Base-by-base conservation (phyloP, 75 land plant species). In the Pseudotsuga menziesii region DNA sequence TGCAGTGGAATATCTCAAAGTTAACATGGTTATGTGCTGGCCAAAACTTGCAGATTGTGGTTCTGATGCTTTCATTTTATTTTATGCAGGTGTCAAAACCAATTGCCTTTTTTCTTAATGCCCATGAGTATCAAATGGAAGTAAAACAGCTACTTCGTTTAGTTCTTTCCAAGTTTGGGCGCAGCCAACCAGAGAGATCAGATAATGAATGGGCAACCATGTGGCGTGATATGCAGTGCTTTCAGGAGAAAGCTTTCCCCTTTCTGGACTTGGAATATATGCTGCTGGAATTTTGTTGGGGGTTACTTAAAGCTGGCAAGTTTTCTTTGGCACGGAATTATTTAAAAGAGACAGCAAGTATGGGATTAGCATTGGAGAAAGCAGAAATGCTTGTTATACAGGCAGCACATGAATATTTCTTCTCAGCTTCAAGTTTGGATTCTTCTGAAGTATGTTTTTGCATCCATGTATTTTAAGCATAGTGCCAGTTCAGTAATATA, bases 381-480 rank as follows among this genome's bases (percentile, higher is more conserved):
- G 93, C 89, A 57, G 96, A 95, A 73, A 88, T 76, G 73, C 88
- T 97, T 60, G 94, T 97, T 35, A 79, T 97, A 85, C 91, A 95
- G 83, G 88, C 94, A 74, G 92, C 96, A 70, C 87, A 92, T 54
- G 99, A 97, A 67, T 94, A 90, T 82, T 94, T 97, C 77, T 97
- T 88, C 83, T 94, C 99, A 60, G 93, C 99, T 75, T 86, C 98
- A 61, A 92, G 85, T 79, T 87, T 97, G 75, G 78, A 90, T 83
- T 91, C 92, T 69, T 58, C 87, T 35, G 95, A 93, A 67, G 99
- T 95, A 80, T 82, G 87, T 57, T 57, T 56, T 26, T 76, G 73
- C 41, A 7, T 35, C 74, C 72, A 7, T 25, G 73, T 67, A 44
- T 36, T 75, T 59, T 75, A 11, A 75, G 25, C 63, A 1, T 22